Evolutionary conservation across 768 basidiomycete genomes (phyloP).

Genomic region (Tricholoma hemisulphureum): DNA sequence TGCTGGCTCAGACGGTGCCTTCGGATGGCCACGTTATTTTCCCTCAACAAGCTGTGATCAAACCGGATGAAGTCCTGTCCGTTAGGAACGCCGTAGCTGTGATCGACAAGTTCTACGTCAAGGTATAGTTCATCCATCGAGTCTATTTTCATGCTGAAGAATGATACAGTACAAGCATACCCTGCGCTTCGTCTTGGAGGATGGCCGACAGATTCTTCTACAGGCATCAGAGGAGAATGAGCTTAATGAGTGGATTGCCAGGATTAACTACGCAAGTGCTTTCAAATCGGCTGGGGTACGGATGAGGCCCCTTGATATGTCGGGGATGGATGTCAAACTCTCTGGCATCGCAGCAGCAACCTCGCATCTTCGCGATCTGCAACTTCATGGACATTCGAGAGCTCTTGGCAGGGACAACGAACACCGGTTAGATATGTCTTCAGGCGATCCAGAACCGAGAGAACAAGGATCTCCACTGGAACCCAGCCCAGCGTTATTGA

Average conservation of each 20-base stretch:
- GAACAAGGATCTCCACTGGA: conserved; percentile 22
- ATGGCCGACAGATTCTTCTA: conserved; percentile 80
- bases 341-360: conserved; percentile 85
- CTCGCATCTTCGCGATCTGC: conserved; percentile 74
- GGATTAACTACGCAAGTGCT: conserved; percentile 91
- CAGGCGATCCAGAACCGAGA: conserved; percentile 25
- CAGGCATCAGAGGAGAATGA: conserved; percentile 69
- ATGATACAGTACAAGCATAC: conserved; percentile 58
- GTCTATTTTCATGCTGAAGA: conserved; percentile 1
- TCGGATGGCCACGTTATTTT: conserved; percentile 33
- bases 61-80: conserved; percentile 84
- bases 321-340: conserved; percentile 66
- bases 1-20: conserved; percentile 43
- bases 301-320: conserved; percentile 75
- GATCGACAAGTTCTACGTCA: conserved; percentile 72
- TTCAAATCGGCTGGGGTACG: conserved; percentile 84
- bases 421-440: conserved; percentile 43
- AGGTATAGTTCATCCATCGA: conserved; percentile 46
- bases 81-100: conserved; percentile 79
- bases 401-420: conserved; percentile 42
- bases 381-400: conserved; percentile 33
- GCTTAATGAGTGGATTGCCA: conserved; percentile 86
- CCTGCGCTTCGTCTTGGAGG: conserved; percentile 73
- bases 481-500: conserved; percentile 30
- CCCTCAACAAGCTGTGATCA: conserved; percentile 46